A percentile compares a stretch with the other conserved stretches of the same genome.
phyloP scores from a whole-genome alignment of 2,329 filamentous ascomycete species.

The Diaporthe capsici region DNA sequence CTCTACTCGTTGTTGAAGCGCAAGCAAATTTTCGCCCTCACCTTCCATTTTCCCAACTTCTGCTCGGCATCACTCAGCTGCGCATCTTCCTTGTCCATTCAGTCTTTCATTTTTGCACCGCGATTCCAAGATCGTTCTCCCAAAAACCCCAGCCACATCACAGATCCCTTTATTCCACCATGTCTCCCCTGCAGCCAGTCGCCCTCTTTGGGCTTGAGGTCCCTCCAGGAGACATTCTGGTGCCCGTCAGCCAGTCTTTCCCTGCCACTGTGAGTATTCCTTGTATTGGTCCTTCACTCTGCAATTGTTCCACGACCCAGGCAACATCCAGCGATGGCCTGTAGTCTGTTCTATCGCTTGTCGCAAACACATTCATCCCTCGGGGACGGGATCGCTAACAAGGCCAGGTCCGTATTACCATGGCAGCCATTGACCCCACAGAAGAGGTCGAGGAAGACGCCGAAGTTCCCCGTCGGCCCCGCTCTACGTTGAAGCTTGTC shows the following conservation, averaged over 20 bases:
- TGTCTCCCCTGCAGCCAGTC: conserved; percentile 73
- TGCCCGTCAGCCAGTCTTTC: conserved; percentile 83
- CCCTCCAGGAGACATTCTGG: conserved; percentile 84
- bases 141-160: conserved; percentile 1
- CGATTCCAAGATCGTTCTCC: background rate
- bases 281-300: background rate
- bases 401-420: conserved; percentile 91
- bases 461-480: conserved; percentile 73
- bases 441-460: conserved; percentile 77
- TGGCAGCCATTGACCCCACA: conserved; percentile 96
- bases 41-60: background rate
- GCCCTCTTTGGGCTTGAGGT: conserved; percentile 94
- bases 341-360: conserved; percentile 30
- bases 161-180: conserved; percentile 51
- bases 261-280: conserved; percentile 81
- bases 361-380: background rate
- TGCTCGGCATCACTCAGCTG: background rate
- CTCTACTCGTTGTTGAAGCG: background rate
- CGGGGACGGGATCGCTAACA: conserved; percentile 34
- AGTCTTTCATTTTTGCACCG: background rate
- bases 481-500: conserved; percentile 92
- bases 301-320: background rate
- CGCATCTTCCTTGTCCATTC: background rate
- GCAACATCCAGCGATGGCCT: background rate
- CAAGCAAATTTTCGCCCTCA: conserved; percentile 34